Percentiles rank a stretch among this genome's conserved stretches.
Evolutionary conservation across 192 early-diverging fungal genomes (phyloP).

Genomic region (Coemansia erecta): DNA sequence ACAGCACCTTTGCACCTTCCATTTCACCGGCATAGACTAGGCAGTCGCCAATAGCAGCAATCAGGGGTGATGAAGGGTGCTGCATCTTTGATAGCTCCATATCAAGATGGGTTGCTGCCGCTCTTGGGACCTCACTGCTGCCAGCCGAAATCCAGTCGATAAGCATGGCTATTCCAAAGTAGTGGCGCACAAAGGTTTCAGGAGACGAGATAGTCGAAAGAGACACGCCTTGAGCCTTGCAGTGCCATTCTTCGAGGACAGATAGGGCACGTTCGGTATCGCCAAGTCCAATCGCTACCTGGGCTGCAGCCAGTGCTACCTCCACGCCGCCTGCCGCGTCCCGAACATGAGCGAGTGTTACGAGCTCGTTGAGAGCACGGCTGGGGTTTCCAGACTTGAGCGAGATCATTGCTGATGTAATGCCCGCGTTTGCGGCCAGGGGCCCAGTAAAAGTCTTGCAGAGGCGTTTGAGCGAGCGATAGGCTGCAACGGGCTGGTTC

Average conservation of each 20-base stretch:
- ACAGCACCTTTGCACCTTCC: slow-evolving; percentile 15
- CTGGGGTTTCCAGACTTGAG: slow-evolving; percentile 10
- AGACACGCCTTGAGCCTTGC: slow-evolving; percentile 19
- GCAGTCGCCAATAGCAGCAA: slow-evolving; percentile 35
- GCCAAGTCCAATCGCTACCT: slow-evolving; percentile 33
- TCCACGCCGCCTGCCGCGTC: slow-evolving; percentile 11
- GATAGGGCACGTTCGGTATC: slow-evolving; percentile 12
- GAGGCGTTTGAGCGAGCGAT: slow-evolving; percentile 23
- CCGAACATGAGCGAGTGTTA: slow-evolving; percentile 14
- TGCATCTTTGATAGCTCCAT: slow-evolving; percentile 3
- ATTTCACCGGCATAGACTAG: slow-evolving; percentile 26
- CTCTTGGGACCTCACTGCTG: not conserved
- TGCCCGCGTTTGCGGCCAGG: slow-evolving; percentile 13
- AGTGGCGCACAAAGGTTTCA: slow-evolving; percentile 26
- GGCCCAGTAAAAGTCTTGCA: slow-evolving; percentile 12
- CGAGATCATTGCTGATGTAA: slow-evolving; percentile 29
- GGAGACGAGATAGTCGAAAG: slow-evolving; percentile 10
- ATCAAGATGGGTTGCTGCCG: slow-evolving; percentile 23
- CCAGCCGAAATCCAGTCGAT: slow-evolving; percentile 14
- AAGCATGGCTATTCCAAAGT: slow-evolving; percentile 38
- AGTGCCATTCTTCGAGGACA: slow-evolving; percentile 27
- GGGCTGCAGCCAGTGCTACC: slow-evolving; percentile 29
- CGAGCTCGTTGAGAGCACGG: slow-evolving; percentile 34
- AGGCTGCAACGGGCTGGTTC: slow-evolving; percentile 24
- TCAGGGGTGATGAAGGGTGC: slow-evolving; percentile 6